Conservation (phyloP, 192 early-diverging fungal genomes). For the Jimgerdemannia flammicorona region DNA sequence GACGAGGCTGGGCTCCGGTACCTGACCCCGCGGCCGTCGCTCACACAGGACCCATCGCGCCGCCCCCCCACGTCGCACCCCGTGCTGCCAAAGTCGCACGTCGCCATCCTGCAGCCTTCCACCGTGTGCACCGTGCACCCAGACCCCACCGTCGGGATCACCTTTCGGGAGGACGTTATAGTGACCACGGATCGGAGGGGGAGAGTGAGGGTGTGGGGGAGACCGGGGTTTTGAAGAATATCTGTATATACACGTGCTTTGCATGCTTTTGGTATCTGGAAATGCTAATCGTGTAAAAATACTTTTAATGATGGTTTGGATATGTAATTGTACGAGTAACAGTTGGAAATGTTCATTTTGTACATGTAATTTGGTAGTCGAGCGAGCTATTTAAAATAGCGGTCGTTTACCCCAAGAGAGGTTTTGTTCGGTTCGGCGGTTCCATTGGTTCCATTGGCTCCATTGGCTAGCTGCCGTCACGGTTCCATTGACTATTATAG, state of each 20-base stretch:
- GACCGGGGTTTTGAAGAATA: constrained; percentile 11
- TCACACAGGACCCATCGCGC: background rate
- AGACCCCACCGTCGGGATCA: constrained; percentile 30
- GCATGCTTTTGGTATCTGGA: background rate
- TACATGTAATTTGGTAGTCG: background rate
- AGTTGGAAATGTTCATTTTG: background rate
- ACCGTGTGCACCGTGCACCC: constrained; percentile 32
- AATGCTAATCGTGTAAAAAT: background rate
- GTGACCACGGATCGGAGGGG: constrained; percentile 36
- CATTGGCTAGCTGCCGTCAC: no score
- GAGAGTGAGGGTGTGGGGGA: constrained; percentile 22
- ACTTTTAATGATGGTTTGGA: background rate
- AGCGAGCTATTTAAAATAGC: no score
- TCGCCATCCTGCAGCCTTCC: constrained; percentile 31
- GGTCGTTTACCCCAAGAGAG: no score
- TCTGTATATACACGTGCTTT: background rate
- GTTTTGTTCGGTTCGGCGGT: background rate
- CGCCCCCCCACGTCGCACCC: constrained; percentile 22
- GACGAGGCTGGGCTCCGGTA: background rate
- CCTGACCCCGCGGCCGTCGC: background rate
- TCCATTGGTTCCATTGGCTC: no score
- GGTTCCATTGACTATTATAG: no score
- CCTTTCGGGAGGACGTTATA: constrained; percentile 33
- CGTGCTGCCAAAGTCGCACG: constrained; percentile 23
- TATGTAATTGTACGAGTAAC: background rate